Evolutionary conservation across 2,329 filamentous ascomycete species (phyloP).

Genomic region (Oidium heveae): DNA sequence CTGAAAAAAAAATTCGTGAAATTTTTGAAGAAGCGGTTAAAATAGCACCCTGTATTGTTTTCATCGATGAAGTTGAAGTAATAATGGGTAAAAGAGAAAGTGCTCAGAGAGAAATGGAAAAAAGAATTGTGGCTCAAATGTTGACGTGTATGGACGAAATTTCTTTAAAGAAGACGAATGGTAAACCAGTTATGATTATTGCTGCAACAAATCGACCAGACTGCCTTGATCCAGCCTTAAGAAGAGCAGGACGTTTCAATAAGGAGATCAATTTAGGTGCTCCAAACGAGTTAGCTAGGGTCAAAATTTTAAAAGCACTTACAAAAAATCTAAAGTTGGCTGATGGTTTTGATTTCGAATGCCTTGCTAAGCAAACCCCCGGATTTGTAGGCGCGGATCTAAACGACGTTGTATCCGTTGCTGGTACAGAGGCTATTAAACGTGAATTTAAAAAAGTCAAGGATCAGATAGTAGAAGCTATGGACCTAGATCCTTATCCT

Average conservation of each 20-base stretch:
- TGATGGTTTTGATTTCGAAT: conserved; percentile 44
- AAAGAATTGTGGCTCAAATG: conserved; percentile 62
- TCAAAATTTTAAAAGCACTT: conserved; percentile 51
- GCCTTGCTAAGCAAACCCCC: conserved; percentile 61
- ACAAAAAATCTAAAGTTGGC: conserved; percentile 39
- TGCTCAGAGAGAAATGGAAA: conserved; percentile 70
- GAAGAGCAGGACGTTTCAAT: conserved; percentile 53
- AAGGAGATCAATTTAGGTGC: conserved; percentile 71
- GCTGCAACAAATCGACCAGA: conserved; percentile 80
- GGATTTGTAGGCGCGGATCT: conserved; percentile 88
- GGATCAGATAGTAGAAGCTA: conserved; percentile 9
- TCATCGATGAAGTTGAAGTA: conserved; percentile 79
- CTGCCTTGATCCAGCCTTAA: conserved; percentile 55
- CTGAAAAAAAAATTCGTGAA: conserved; percentile 64
- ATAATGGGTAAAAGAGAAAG: conserved; percentile 72
- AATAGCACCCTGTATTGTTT: conserved; percentile 68
- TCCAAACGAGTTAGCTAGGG: conserved; percentile 52
- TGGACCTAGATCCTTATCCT: conserved; percentile 12
- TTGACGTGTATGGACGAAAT: conserved; percentile 70
- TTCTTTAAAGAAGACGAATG: conserved; percentile 41
- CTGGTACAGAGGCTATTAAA: conserved; percentile 16
- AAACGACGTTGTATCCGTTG: conserved; percentile 28
- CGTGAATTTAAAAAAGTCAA: conserved; percentile 14
- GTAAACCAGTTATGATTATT: conserved; percentile 64
- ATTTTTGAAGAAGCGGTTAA: conserved; percentile 71